phyloP scores from a whole-genome alignment of 495 filamentous ascomycete genomes.

The Mytilinidion resinicola region DNA sequence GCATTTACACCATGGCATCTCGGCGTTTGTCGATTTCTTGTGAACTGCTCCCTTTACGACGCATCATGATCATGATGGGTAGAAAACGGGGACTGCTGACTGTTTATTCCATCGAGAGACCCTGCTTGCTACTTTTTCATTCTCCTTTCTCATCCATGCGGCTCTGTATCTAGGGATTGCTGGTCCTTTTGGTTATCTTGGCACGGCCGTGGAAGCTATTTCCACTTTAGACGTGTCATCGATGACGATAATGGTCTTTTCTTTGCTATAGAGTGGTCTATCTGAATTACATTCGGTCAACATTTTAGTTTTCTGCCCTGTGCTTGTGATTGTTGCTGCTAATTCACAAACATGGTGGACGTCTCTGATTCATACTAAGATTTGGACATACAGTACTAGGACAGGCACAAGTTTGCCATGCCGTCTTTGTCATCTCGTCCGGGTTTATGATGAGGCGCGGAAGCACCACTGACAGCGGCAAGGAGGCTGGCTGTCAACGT shows the following conservation, averaged over 20 bases:
- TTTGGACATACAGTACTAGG: no score
- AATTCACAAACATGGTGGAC: no score
- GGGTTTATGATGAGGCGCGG: no score
- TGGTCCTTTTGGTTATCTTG: slow-evolving; percentile 27
- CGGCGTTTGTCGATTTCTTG: slow-evolving; percentile 20
- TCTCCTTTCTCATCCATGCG: slow-evolving; percentile 1
- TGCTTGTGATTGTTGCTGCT: no score
- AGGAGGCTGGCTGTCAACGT: no score
- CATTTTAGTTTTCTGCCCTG: neutral
- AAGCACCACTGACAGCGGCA: no score
- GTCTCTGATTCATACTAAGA: no score
- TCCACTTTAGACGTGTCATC: slow-evolving; percentile 15
- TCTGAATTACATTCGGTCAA: neutral
- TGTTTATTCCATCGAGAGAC: neutral
- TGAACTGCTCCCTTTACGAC: slow-evolving; percentile 9
- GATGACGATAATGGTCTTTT: slow-evolving; percentile 20
- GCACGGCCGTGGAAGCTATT: slow-evolving; percentile 9
- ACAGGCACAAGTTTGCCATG: no score
- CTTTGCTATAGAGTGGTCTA: slow-evolving; percentile 18
- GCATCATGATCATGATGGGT: slow-evolving; percentile 7
- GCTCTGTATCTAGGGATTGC: slow-evolving; percentile 19
- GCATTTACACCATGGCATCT: slow-evolving; percentile 19
- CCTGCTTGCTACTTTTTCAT: neutral
- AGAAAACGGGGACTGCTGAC: slow-evolving; percentile 15
- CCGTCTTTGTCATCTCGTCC: no score